A percentile compares a stretch with the other conserved stretches of the same genome.
These are phyloP conservation scores for Hypomontagnella monticulosa DNA, from an alignment of 495 filamentous ascomycete species.

Conservation along the genomic window DNA sequence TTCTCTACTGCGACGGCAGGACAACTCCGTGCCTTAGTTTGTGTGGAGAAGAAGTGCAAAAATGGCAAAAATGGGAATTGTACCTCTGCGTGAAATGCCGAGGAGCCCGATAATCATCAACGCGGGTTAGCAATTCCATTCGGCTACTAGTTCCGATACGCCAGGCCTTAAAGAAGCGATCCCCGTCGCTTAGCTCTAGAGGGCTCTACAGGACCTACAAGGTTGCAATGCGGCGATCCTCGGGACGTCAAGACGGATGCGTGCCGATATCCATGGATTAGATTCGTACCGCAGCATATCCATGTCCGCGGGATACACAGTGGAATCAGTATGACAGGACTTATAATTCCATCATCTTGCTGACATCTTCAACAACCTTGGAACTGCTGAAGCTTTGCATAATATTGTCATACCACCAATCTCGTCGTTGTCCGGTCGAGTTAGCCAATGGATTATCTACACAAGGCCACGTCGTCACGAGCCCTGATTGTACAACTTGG, in stretches of 20 bases:
- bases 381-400: too few relatives aligned
- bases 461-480: neutral
- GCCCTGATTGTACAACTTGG: neutral
- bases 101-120: conserved; percentile 27
- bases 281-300: neutral
- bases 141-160: conserved; percentile 29
- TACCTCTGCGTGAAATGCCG: conserved; percentile 20
- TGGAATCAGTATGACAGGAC: neutral
- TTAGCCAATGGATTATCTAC: too few relatives aligned
- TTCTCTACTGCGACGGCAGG: conserved; percentile 7
- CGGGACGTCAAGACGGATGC: conserved; percentile 8
- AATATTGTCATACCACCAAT: too few relatives aligned
- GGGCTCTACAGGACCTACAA: neutral
- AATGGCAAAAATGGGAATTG: conserved; percentile 23
- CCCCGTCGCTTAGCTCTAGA: neutral
- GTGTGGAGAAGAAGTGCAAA: conserved; percentile 26
- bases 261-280: neutral
- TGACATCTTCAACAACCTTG: too few relatives aligned
- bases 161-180: conserved; percentile 20
- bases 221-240: conserved; percentile 5
- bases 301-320: conserved; percentile 8
- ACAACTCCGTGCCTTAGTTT: conserved; percentile 12
- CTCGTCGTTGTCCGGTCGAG: too few relatives aligned
- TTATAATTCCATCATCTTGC: too few relatives aligned
- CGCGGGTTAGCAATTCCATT: conserved; percentile 31